Conservation (phyloP, 257 asterid genomes). For the Ilex asprella region DNA sequence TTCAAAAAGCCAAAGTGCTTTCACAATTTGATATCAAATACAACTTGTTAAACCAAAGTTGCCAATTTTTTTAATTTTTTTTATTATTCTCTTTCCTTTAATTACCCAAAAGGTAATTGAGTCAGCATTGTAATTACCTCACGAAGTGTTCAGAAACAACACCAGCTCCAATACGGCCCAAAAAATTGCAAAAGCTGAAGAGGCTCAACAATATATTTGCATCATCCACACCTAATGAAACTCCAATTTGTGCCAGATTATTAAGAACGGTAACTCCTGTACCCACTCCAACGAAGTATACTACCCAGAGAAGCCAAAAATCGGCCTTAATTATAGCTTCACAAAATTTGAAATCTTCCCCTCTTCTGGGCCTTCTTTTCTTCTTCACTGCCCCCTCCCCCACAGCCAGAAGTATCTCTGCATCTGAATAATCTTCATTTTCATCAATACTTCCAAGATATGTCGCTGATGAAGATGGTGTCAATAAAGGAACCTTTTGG, state of each 20-base stretch:
- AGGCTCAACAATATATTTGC: not conserved
- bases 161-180: not conserved
- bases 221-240: not conserved
- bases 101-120: too few relatives aligned
- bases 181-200: not conserved
- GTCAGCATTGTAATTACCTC: not conserved
- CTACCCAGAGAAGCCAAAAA: not conserved
- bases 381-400: conserved; percentile 1
- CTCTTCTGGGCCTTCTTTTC: not conserved
- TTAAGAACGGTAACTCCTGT: not conserved
- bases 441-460: not conserved
- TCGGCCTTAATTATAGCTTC: not conserved
- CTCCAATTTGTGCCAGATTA: not conserved
- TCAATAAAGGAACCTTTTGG: not conserved
- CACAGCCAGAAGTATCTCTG: not conserved
- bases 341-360: not conserved
- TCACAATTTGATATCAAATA: too few relatives aligned
- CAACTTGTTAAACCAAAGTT: too few relatives aligned
- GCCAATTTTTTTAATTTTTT: too few relatives aligned
- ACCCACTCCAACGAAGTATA: not conserved
- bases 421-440: not conserved
- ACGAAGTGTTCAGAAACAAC: not conserved
- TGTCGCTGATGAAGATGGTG: not conserved
- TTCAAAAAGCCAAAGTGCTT: too few relatives aligned
- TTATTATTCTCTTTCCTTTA: too few relatives aligned